Percentiles rank a stretch among this genome's conserved stretches.
phyloP scores from a whole-genome alignment of 2,329 filamentous ascomycete species.

The Diplodia mutila region DNA sequence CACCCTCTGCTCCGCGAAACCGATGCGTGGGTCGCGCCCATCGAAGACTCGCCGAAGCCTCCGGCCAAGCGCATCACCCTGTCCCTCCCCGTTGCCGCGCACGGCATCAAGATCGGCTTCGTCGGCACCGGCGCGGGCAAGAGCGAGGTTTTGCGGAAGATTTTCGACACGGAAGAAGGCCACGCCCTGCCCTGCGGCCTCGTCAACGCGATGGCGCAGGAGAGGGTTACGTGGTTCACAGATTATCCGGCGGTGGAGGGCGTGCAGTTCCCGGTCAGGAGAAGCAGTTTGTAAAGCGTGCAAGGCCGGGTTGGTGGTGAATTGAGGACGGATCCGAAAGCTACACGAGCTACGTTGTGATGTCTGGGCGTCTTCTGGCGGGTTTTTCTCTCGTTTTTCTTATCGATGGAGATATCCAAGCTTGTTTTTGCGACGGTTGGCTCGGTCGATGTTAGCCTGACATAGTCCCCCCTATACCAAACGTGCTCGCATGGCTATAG shows the following conservation, averaged over 20 bases:
- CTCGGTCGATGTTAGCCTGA: conserved; percentile 17
- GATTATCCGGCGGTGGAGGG: conserved; percentile 85
- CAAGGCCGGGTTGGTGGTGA: background rate
- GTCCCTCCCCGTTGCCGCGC: conserved; percentile 85
- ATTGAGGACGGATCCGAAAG: background rate
- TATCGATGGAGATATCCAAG: conserved; percentile 25
- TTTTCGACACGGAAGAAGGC: conserved; percentile 79
- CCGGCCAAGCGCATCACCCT: conserved; percentile 89
- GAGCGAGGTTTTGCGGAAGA: conserved; percentile 88
- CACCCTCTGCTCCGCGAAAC: conserved; percentile 85
- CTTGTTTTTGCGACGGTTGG: conserved; percentile 21
- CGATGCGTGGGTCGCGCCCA: conserved; percentile 88
- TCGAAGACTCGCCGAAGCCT: conserved; percentile 93
- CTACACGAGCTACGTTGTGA: conserved; percentile 20
- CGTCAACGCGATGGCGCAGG: conserved; percentile 81
- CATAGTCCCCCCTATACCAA: conserved; percentile 3
- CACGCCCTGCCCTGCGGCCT: conserved; percentile 79
- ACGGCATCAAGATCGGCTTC: conserved; percentile 85
- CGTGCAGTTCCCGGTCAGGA: conserved; percentile 73
- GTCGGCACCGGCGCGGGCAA: conserved; percentile 88
- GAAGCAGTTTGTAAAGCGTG: conserved; percentile 62
- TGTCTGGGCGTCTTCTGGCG: conserved; percentile 4
- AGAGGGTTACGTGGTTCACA: conserved; percentile 94
- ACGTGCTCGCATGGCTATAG: conserved; percentile 12
- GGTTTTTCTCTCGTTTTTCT: conserved; percentile 15